Evolutionary conservation across 164 flowering plant genomes (phyloP), one percentile per base, ranked within the genome.

Genomic region (Kingdonia uniflora): DNA sequence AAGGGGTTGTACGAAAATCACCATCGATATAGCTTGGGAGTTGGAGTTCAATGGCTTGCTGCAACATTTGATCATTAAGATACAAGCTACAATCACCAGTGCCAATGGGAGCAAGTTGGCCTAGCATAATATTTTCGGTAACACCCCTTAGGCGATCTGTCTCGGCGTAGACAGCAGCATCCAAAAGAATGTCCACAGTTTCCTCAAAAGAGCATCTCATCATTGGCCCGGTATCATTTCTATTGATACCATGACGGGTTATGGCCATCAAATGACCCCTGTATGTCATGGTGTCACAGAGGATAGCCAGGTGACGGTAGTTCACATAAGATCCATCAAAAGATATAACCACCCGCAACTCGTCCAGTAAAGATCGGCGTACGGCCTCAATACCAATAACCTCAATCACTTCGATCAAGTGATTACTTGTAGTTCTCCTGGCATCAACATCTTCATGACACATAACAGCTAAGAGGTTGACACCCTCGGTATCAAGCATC

Each of bases 141-240:
- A 92, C 96, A 54, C 98, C 98, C 59, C 85, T 75, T 57, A 92
- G 75, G 54, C 70, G 40, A 71, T 92, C 98, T 19, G 84, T 67
- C 64, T 92, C 98, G 17, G 98, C 98, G 77, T 71, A 88, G 2
- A 84, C 88, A 52, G 98, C 98, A 57, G 98, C 98, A 76, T 92
- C 98, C 35, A 92, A 81, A 47, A 92, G 91, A 68, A 92, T 92
- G 66, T 94, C 99, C 17, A 92, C 99, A 17, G 99, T 94, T 67
- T 92, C 98, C 59, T 94, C 99, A 67, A 94, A 94, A 26, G 97
- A 94, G 71, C 99, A 92, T 57, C 97, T 86, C 99, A 89, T 94
- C 95, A 94, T 68, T 11, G 99, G 99, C 14, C 99, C 99, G 7
- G 95, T 94, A 56, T 89, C 95, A 66, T 86, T 94, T 19, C 99